phyloP scores from a whole-genome alignment of 139 green algal genomes.

The Chlorella sorokiniana region DNA sequence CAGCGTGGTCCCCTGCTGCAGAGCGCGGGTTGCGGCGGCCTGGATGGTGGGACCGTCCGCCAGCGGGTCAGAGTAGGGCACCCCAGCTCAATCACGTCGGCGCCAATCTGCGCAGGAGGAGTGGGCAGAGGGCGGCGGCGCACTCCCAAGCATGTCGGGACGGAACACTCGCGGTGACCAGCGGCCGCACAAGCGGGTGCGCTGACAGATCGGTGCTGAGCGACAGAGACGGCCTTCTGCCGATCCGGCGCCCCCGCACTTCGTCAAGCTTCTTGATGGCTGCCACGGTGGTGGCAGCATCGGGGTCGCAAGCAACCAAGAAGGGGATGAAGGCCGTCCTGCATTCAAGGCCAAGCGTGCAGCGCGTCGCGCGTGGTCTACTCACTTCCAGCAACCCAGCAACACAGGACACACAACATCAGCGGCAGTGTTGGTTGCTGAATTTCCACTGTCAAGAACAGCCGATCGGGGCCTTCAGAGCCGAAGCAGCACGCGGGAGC shows the following conservation, averaged over 20 bases:
- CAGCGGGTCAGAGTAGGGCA: slow-evolving; percentile 92
- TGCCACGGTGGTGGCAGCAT: slow-evolving; percentile 84
- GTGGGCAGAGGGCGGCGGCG: not conserved
- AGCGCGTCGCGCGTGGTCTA: too few relatives aligned
- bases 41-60: slow-evolving; percentile 97
- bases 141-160: too few relatives aligned
- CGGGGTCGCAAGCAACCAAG: slow-evolving; percentile 93
- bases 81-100: slow-evolving; percentile 98
- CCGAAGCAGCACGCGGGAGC: too few relatives aligned
- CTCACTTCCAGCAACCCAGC: not conserved
- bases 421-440: too few relatives aligned
- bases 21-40: slow-evolving; percentile 84
- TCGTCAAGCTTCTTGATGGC: slow-evolving; percentile 79
- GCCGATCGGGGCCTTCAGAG: too few relatives aligned
- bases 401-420: not conserved
- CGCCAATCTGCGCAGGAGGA: slow-evolving; percentile 50
- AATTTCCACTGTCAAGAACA: too few relatives aligned
- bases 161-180: slow-evolving; percentile 79
- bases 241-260: slow-evolving; percentile 44
- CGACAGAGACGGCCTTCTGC: too few relatives aligned
- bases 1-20: slow-evolving; percentile 81
- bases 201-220: too few relatives aligned
- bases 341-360: not conserved
- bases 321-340: slow-evolving; percentile 95
- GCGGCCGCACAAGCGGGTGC: too few relatives aligned